Evolutionary conservation across 2,329 filamentous ascomycete genomes (phyloP).

Genomic region (Ceratocystis ficicola): DNA sequence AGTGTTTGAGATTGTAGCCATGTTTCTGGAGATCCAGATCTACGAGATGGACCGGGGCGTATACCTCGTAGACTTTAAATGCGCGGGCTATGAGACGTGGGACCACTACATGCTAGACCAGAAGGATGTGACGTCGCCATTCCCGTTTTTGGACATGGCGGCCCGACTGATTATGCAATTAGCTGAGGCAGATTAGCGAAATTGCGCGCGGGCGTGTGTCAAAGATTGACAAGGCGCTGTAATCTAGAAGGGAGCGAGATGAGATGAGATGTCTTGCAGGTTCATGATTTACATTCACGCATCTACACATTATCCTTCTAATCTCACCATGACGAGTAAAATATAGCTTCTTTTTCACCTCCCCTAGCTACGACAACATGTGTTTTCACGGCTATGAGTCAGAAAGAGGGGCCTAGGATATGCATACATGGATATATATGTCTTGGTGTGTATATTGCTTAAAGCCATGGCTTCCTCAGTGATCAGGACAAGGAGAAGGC

Average conservation of each 20-base stretch:
- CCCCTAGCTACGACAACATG: too few species aligned
- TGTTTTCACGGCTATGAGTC: too few species aligned
- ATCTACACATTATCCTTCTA: too few species aligned
- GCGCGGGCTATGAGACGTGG: constrained; percentile 79
- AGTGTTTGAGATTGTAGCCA: constrained; percentile 56
- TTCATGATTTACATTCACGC: too few species aligned
- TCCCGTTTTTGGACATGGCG: constrained; percentile 90
- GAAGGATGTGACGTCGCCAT: constrained; percentile 90
- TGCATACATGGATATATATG: too few species aligned
- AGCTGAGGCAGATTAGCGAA: constrained; percentile 56
- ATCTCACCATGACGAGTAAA: too few species aligned
- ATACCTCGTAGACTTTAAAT: constrained; percentile 97
- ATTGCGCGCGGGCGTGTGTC: neutral
- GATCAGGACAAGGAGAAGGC: neutral
- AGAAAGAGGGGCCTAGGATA: too few species aligned
- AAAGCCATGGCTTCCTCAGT: too few species aligned
- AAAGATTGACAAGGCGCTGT: neutral
- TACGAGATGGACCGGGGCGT: constrained; percentile 88
- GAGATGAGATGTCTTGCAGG: neutral
- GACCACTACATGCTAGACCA: constrained; percentile 69
- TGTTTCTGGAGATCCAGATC: constrained; percentile 91
- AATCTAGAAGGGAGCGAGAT: too few species aligned
- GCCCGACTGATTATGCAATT: constrained; percentile 86
- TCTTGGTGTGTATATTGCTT: too few species aligned
- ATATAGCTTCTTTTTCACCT: too few species aligned